phyloP scores from a whole-genome alignment of 352 stramenopile species.

The Albugo candida region DNA sequence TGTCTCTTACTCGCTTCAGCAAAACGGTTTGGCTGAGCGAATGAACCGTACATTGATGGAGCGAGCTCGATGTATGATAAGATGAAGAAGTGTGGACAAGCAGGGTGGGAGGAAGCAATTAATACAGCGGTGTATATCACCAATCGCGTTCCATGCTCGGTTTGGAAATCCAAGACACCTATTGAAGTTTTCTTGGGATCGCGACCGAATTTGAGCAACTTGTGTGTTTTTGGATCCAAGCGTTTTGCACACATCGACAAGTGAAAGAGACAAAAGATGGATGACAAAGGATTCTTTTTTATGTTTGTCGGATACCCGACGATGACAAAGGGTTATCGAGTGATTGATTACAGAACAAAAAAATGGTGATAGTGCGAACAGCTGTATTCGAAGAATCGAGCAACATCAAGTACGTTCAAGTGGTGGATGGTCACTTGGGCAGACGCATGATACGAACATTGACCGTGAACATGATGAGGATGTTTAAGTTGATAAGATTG shows the following conservation, averaged over 20 bases:
- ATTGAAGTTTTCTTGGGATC: constrained; percentile 1
- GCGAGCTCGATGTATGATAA: constrained; percentile 1
- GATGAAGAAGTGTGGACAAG: not conserved
- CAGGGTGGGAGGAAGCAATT: constrained; percentile 4
- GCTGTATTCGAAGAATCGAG: too few species aligned
- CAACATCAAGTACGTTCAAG: too few species aligned
- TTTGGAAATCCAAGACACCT: not conserved
- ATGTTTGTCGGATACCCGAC: constrained; percentile 5
- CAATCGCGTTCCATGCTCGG: constrained; percentile 3
- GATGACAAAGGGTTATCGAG: constrained; percentile 1
- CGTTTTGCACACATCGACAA: constrained; percentile 5
- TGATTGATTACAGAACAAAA: too few species aligned
- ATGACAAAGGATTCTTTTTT: constrained; percentile 3
- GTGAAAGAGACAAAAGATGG: constrained; percentile 3
- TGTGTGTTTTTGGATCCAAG: constrained; percentile 7
- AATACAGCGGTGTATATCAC: constrained; percentile 7
- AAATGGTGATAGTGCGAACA: too few species aligned
- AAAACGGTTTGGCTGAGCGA: constrained; percentile 4
- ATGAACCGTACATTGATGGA: constrained; percentile 9
- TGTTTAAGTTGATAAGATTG: too few species aligned
- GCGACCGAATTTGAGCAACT: constrained; percentile 1
- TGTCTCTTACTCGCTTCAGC: constrained; percentile 1
- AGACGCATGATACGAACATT: too few species aligned
- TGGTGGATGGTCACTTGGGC: too few species aligned
- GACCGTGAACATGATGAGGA: too few species aligned